These are phyloP conservation scores for Leccinum rimulosum DNA, from an alignment of 768 basidiomycete species.

Conservation along the genomic window DNA sequence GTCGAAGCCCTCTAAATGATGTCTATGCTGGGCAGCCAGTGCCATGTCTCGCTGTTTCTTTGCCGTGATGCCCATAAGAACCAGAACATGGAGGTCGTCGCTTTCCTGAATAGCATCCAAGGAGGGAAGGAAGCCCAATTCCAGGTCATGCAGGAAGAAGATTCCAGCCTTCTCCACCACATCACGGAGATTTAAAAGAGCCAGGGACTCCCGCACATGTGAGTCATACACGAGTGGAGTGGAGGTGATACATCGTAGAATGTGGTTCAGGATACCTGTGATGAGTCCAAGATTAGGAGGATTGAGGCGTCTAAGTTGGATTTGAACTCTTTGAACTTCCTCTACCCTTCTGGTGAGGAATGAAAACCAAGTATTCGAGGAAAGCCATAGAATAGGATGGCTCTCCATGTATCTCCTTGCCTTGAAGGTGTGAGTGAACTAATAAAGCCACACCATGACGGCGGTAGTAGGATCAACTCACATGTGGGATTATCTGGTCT, in stretches of 20 bases:
- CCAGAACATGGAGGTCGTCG: background rate
- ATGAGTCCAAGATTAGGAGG: too few species aligned
- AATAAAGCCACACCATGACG: too few species aligned
- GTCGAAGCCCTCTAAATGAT: background rate
- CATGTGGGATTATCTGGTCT: background rate
- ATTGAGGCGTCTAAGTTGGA: background rate
- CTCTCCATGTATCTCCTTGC: constrained; percentile 2
- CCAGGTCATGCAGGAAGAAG: background rate
- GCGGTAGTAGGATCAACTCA: background rate
- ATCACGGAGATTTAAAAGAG: too few species aligned
- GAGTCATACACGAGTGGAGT: too few species aligned
- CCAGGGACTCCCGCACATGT: too few species aligned
- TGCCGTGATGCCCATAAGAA: background rate
- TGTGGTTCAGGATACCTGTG: too few species aligned
- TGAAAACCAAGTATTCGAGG: constrained; percentile 3
- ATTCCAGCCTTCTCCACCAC: too few species aligned
- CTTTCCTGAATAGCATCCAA: background rate
- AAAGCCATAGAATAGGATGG: constrained; percentile 1
- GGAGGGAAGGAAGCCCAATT: background rate
- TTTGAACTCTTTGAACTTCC: constrained; percentile 4
- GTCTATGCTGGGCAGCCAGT: background rate
- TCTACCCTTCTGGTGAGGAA: background rate
- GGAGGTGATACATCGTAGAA: too few species aligned
- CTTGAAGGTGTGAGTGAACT: background rate
- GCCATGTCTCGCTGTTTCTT: background rate